Evolutionary conservation across 495 filamentous ascomycete genomes (phyloP).

Genomic region (Pyrenula aspistea): DNA sequence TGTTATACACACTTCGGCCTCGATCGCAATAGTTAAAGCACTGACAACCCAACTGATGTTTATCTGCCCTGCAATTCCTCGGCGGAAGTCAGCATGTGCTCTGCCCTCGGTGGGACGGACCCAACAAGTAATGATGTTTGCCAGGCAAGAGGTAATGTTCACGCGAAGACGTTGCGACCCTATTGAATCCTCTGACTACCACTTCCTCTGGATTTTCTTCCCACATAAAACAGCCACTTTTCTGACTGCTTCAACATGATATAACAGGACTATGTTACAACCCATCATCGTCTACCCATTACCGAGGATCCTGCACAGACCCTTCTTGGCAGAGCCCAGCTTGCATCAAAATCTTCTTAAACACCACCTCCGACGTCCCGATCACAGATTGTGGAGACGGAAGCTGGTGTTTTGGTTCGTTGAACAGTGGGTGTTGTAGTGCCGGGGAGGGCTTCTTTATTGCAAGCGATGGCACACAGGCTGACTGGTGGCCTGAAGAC

Average conservation of each 20-base stretch:
- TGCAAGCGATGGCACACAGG: neutral
- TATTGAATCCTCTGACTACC: too few relatives aligned
- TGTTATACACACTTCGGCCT: neutral
- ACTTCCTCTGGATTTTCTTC: too few relatives aligned
- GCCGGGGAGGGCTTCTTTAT: neutral
- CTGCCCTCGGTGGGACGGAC: neutral
- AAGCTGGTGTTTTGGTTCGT: slow-evolving; percentile 1
- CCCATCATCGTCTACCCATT: neutral
- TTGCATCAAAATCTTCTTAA: slow-evolving; percentile 2
- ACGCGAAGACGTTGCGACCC: too few relatives aligned
- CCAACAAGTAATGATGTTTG: neutral
- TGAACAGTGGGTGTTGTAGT: neutral
- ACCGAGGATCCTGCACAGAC: slow-evolving; percentile 2
- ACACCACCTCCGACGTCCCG: neutral
- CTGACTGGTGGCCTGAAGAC: neutral
- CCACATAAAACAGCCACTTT: too few relatives aligned
- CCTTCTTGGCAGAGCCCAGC: slow-evolving; percentile 1
- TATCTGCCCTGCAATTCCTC: neutral
- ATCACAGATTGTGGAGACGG: slow-evolving; percentile 1
- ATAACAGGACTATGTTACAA: slow-evolving; percentile 4
- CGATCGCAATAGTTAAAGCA: neutral
- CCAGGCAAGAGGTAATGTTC: neutral
- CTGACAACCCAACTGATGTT: neutral
- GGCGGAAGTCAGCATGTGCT: neutral
- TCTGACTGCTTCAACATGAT: too few relatives aligned